Percentiles rank a stretch among this genome's conserved stretches.
These are phyloP conservation scores for Phycomyces blakesleeanus DNA, from an alignment of 192 early-diverging fungal genomes.

Conservation along the genomic window DNA sequence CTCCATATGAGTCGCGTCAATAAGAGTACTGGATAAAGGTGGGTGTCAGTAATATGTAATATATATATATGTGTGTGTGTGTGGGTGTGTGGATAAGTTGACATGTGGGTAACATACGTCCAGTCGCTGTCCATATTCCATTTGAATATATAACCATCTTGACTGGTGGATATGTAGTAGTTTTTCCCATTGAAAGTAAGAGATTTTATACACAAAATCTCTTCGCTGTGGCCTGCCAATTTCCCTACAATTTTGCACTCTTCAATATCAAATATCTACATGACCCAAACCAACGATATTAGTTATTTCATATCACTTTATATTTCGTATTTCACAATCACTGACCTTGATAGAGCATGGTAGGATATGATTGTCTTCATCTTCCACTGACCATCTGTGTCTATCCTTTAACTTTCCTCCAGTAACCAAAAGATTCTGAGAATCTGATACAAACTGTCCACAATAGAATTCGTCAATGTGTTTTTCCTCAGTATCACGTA, in stretches of 20 bases:
- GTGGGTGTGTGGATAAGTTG: too few species aligned
- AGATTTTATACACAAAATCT: conserved; percentile 78
- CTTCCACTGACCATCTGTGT: conserved; percentile 80
- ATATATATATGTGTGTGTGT: neutral
- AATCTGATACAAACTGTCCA: conserved; percentile 62
- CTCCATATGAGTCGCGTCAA: conserved; percentile 61
- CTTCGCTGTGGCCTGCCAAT: conserved; percentile 84
- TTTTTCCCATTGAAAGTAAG: conserved; percentile 74
- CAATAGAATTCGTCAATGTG: conserved; percentile 93
- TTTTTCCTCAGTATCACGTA: conserved; percentile 69
- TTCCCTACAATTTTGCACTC: conserved; percentile 77
- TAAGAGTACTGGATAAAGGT: conserved; percentile 42
- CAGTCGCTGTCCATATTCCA: conserved; percentile 85
- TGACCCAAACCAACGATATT: conserved; percentile 2
- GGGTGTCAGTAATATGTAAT: neutral
- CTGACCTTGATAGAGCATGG: conserved; percentile 84
- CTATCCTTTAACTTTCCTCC: conserved; percentile 93
- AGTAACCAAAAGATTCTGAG: conserved; percentile 50
- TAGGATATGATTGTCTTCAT: conserved; percentile 92
- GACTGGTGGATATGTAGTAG: conserved; percentile 87
- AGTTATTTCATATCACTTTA: neutral
- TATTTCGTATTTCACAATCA: neutral
- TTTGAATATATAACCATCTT: conserved; percentile 90
- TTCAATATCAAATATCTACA: conserved; percentile 73
- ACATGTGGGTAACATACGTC: conserved; percentile 55